Evolutionary conservation across 73 alveolate species (phyloP).

Genomic region (Paraurostyla sp.): DNA sequence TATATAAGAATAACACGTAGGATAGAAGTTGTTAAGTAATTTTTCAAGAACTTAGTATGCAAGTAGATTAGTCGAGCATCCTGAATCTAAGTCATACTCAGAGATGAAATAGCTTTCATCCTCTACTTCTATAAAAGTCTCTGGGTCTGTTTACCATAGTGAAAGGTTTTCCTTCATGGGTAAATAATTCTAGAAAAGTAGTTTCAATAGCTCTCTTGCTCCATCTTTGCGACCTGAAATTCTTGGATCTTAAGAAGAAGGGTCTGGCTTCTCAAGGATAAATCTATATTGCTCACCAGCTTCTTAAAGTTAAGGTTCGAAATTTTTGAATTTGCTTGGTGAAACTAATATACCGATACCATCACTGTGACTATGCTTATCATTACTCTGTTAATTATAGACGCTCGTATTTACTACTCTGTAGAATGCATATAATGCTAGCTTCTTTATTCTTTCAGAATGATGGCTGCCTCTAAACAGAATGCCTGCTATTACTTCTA

Average conservation of each 20-base stretch:
- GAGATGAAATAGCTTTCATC: slow-evolving; percentile 61
- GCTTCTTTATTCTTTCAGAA: slow-evolving; percentile 43
- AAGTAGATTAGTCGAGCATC: not conserved
- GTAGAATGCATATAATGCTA: slow-evolving; percentile 38
- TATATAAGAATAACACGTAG: slow-evolving; percentile 13
- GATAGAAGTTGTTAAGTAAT: slow-evolving; percentile 17
- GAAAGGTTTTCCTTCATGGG: slow-evolving; percentile 36
- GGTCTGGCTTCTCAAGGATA: slow-evolving; percentile 60
- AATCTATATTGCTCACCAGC: slow-evolving; percentile 56
- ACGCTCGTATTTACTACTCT: slow-evolving; percentile 37
- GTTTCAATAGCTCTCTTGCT: slow-evolving; percentile 42
- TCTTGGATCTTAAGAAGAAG: slow-evolving; percentile 18
- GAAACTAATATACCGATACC: slow-evolving; percentile 64
- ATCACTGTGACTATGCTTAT: slow-evolving; percentile 17
- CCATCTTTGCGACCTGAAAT: slow-evolving; percentile 43
- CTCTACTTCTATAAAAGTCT: slow-evolving; percentile 59
- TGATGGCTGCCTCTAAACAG: slow-evolving; percentile 26
- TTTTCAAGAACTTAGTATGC: slow-evolving; percentile 37
- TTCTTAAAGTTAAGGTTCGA: slow-evolving; percentile 51
- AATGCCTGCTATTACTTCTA: slow-evolving; percentile 24
- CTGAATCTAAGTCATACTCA: slow-evolving; percentile 64
- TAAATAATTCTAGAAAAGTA: slow-evolving; percentile 5
- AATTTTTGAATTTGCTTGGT: slow-evolving; percentile 70
- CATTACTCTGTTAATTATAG: slow-evolving; percentile 51
- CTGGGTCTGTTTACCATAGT: slow-evolving; percentile 65